Evolutionary conservation across 257 asterid species (phyloP).

Genomic region (Anisodus acutangulus): DNA sequence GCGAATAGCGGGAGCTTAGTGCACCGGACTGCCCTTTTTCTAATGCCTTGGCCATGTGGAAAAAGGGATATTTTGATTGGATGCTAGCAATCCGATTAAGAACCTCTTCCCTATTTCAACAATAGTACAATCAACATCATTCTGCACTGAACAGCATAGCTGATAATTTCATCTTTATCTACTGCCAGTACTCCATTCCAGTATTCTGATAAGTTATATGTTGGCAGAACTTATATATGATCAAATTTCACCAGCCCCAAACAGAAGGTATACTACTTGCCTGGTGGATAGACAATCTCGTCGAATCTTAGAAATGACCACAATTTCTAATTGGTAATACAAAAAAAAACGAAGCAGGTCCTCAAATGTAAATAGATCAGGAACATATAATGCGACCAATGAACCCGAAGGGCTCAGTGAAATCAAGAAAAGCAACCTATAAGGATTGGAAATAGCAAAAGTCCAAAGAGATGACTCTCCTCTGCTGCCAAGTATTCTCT

Average conservation of each 20-base stretch:
- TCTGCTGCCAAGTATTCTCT: constrained; percentile 22
- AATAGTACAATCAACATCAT: background rate
- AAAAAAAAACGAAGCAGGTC: background rate
- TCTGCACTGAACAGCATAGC: background rate
- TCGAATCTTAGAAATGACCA: background rate
- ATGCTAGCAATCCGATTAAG: background rate
- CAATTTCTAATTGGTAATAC: constrained; percentile 7
- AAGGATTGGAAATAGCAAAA: background rate
- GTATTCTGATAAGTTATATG: background rate
- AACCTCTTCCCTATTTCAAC: background rate
- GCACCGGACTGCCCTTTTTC: too few relatives aligned
- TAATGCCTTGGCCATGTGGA: background rate
- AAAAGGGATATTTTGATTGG: background rate
- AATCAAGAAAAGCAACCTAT: constrained; percentile 16
- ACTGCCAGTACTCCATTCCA: background rate
- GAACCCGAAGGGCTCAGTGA: background rate
- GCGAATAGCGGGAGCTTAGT: too few relatives aligned
- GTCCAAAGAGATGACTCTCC: constrained; percentile 23
- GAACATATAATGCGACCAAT: background rate
- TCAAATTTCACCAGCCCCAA: constrained; percentile 23
- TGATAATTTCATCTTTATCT: background rate
- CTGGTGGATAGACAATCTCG: background rate
- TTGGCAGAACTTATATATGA: background rate
- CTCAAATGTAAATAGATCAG: background rate
- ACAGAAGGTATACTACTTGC: background rate